Conservation (phyloP, 202 grass and related monocot species). For the Saccharum hybrid region DNA sequence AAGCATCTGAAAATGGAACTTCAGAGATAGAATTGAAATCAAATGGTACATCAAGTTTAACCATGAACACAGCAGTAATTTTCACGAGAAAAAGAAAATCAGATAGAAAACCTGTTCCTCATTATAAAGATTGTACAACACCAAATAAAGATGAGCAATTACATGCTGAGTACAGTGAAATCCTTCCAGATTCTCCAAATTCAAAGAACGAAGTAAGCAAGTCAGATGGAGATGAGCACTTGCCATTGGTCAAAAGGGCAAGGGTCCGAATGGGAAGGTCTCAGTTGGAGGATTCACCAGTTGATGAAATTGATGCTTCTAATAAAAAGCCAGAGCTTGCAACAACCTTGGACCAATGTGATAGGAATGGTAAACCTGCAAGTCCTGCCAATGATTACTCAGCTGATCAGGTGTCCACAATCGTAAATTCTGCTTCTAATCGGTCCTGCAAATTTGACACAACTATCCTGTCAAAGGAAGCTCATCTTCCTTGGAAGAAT, state of each 20-base stretch:
- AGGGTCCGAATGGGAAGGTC: conserved; percentile 90
- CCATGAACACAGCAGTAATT: conserved; percentile 45
- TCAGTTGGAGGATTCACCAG: conserved; percentile 54
- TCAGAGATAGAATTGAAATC: conserved; percentile 53
- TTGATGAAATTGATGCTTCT: conserved; percentile 38
- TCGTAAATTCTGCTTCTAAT: conserved; percentile 45
- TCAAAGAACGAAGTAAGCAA: conserved; percentile 66
- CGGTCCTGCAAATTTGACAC: conserved; percentile 36
- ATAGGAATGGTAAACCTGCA: conserved; percentile 14
- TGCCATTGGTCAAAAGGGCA: conserved; percentile 97
- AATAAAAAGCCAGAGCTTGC: conserved; percentile 42
- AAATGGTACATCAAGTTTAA: conserved; percentile 54
- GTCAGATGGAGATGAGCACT: conserved; percentile 92
- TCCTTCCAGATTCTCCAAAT: conserved; percentile 54
- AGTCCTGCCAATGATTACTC: conserved; percentile 40
- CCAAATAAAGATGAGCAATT: conserved; percentile 52
- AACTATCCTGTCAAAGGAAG: conserved; percentile 44
- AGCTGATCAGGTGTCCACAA: conserved; percentile 5
- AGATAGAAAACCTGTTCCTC: conserved; percentile 48
- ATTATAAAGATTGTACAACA: conserved; percentile 49
- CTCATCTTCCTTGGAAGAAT: conserved; percentile 58
- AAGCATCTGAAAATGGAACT: conserved; percentile 62
- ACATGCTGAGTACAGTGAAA: conserved; percentile 57
- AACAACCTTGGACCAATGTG: conserved; percentile 38
- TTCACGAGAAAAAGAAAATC: conserved; percentile 76